Evolutionary conservation across 1,284 basidiomycete genomes (phyloP).

Genomic region (Ganoderma lucidum): DNA sequence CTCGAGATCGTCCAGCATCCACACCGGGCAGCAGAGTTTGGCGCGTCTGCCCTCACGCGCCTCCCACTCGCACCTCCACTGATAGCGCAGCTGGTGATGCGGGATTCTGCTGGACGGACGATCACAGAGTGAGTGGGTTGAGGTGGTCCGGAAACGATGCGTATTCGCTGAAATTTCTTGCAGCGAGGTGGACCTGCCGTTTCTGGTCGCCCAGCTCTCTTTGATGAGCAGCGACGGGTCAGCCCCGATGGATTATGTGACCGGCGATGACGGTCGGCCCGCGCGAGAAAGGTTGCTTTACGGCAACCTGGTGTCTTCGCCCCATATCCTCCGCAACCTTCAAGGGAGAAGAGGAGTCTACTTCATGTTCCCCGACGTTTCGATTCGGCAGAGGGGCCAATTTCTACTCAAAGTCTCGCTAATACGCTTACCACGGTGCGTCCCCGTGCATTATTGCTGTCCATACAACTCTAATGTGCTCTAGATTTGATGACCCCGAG

Average conservation of each 20-base stretch:
- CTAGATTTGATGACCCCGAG: slow-evolving; percentile 43
- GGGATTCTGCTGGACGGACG: slow-evolving; percentile 71
- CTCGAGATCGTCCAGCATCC: slow-evolving; percentile 86
- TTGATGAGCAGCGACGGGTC: slow-evolving; percentile 70
- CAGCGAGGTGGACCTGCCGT: slow-evolving; percentile 83
- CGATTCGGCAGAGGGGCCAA: slow-evolving; percentile 78
- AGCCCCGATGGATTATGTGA: slow-evolving; percentile 63
- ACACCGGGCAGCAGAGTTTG: slow-evolving; percentile 80
- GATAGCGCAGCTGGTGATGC: slow-evolving; percentile 79
- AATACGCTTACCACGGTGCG: slow-evolving; percentile 81
- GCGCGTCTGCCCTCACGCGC: slow-evolving; percentile 75
- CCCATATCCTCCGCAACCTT: slow-evolving; percentile 79
- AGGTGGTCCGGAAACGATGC: slow-evolving; percentile 7
- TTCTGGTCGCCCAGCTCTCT: slow-evolving; percentile 82
- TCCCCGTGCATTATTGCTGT: slow-evolving; percentile 27
- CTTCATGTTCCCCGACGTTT: slow-evolving; percentile 91
- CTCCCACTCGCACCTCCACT: slow-evolving; percentile 84
- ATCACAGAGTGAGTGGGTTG: slow-evolving; percentile 72
- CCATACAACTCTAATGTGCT: neutral
- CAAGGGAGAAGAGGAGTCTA: slow-evolving; percentile 82
- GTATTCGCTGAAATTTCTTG: slow-evolving; percentile 22
- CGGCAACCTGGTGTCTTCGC: slow-evolving; percentile 84
- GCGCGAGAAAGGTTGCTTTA: slow-evolving; percentile 73
- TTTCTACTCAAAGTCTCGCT: slow-evolving; percentile 82
- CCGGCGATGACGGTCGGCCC: slow-evolving; percentile 52